Evolutionary conservation across 108 stramenopile genomes (phyloP).

Genomic region (Chaetoceros tenuissimus): DNA sequence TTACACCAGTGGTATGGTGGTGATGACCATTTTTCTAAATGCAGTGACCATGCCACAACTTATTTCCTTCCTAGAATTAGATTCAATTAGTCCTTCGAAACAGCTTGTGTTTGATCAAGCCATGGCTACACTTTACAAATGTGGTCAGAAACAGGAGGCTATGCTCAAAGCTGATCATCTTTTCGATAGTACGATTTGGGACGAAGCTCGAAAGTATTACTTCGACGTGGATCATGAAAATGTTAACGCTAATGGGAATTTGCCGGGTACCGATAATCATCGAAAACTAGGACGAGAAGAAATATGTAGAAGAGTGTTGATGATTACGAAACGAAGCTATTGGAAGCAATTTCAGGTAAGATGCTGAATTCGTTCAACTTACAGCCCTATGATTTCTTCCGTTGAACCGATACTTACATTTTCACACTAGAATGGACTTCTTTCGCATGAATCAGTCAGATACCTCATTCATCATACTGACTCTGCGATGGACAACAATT

Average conservation of each 20-base stretch:
- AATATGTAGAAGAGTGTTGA: constrained; percentile 13
- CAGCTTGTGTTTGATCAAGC: constrained; percentile 15
- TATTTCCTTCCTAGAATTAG: constrained; percentile 5
- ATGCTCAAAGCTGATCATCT: constrained; percentile 9
- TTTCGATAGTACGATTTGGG: constrained; percentile 13
- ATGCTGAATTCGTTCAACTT: constrained; percentile 1
- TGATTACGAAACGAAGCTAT: constrained; percentile 21
- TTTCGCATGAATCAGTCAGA: constrained; percentile 6
- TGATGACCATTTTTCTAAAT: constrained; percentile 18
- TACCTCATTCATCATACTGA: constrained; percentile 10
- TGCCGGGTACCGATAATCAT: too few species aligned
- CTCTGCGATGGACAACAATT: constrained; percentile 18
- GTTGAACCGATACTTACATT: constrained; percentile 6
- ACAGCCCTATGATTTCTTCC: neutral
- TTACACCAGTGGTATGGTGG: constrained; percentile 15
- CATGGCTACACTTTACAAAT: constrained; percentile 2
- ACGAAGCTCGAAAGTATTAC: constrained; percentile 13
- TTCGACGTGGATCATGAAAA: neutral
- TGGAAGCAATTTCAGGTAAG: constrained; percentile 12
- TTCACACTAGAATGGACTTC: too few species aligned
- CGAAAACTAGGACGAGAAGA: constrained; percentile 4
- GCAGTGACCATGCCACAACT: constrained; percentile 11
- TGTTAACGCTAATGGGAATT: constrained; percentile 2
- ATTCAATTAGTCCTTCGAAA: constrained; percentile 6
- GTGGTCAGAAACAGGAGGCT: constrained; percentile 15